Base-by-base conservation (phyloP, 2,329 filamentous ascomycete species). In the Penicillium sp. region DNA sequence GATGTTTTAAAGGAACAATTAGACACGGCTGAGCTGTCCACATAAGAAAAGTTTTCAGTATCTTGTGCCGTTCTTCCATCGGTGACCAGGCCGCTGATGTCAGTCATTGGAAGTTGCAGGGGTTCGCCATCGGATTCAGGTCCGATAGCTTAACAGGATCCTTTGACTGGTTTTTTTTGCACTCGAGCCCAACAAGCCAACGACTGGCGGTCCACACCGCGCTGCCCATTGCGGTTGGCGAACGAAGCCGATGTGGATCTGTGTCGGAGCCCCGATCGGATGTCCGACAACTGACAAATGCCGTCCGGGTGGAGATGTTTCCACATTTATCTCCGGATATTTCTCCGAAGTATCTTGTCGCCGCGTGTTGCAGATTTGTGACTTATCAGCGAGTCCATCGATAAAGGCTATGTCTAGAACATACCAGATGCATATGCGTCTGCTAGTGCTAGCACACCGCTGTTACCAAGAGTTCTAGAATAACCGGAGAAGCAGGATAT, bases 221-320 rank as follows among this genome's bases (percentile, higher is more conserved):
- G 42, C 46, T 29, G 30, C 36, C 30, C 27, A 3, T 34, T 52
- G 25, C 52, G 34, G 46, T 58, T 56, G 49, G 45, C 28, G 51
- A 40, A 37, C 5, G 27, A 11, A n/a, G 8, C 36, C 35, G 30
- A 16, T 29, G 58, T 58, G 58, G 58, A 51, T 41, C 43, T 38
- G 14, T 34, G 22, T 61, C 57, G 57, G 59, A 61, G 35, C 19
- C 45, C 59, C 59, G 59, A 60, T 54, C 53, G 57, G 56, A 55
- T 16, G 4, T 35, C 55, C 56, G 57, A 42, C 31, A 1, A 8
- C 39, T 50, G 44, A 50, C 41, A 50, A 53, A 57, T 35, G 2
- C 35, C 46, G 36, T 27, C 27, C 4, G 22, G 22, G 19, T n/a
- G n/a, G n/a, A n/a, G n/a, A n/a, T n/a, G n/a, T 22, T 22, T 6